Percentiles rank a stretch among this genome's conserved stretches.
phyloP scores from a whole-genome alignment of 2,329 filamentous ascomycete species.

The Leptosphaerulina australis region DNA sequence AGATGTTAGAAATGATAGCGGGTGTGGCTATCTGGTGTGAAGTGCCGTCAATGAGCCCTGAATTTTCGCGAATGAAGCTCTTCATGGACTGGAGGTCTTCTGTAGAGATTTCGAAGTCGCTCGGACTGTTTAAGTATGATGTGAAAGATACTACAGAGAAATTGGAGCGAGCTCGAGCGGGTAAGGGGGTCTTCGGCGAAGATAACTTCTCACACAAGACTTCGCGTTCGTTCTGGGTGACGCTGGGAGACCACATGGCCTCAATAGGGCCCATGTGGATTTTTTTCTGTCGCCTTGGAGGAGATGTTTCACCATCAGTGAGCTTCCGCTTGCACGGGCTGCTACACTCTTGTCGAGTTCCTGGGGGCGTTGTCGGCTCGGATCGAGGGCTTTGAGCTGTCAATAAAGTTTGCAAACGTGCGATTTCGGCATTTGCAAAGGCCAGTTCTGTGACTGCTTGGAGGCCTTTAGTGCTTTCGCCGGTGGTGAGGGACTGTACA shows the following conservation, averaged over 20 bases:
- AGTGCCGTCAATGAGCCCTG: background rate
- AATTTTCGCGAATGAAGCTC: background rate
- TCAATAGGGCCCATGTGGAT: slow-evolving; percentile 5
- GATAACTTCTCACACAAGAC: background rate
- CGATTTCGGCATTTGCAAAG: slow-evolving; percentile 4
- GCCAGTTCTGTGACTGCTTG: background rate
- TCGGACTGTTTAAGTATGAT: background rate
- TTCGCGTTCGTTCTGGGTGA: background rate
- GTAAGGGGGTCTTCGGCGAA: background rate
- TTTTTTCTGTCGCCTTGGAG: background rate
- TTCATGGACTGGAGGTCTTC: background rate
- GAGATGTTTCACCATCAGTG: background rate
- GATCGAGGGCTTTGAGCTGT: background rate
- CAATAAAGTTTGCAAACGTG: slow-evolving; percentile 9
- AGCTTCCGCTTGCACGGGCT: slow-evolving; percentile 1
- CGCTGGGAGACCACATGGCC: slow-evolving; percentile 14
- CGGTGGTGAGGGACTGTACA: background rate
- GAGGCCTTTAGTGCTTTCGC: background rate
- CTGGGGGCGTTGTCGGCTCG: background rate
- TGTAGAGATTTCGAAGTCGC: background rate
- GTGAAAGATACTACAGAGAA: background rate
- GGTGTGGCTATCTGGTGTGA: background rate
- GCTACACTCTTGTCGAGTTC: background rate
- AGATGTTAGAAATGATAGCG: background rate
- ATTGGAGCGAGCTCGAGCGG: background rate